Evolutionary conservation across 768 basidiomycete genomes (phyloP).

Genomic region (Xerocomellus dryophilus): DNA sequence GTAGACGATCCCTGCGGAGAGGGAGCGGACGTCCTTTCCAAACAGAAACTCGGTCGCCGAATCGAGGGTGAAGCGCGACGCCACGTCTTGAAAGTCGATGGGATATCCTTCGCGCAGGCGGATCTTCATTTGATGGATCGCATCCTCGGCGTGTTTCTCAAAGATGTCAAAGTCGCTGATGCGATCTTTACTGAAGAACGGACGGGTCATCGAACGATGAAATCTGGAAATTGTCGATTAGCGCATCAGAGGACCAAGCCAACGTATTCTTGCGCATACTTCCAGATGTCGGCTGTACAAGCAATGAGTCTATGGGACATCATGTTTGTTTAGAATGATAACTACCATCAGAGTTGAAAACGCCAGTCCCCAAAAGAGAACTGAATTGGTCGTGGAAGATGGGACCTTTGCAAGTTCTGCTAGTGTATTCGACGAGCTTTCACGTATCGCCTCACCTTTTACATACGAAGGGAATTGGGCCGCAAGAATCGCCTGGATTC

Average conservation of each 20-base stretch:
- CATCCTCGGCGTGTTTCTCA: constrained; percentile 35
- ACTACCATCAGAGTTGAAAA: constrained; percentile 42
- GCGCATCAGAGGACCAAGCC: not conserved
- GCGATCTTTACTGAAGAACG: constrained; percentile 41
- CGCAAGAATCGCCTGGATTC: constrained; percentile 35
- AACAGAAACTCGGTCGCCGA: constrained; percentile 58
- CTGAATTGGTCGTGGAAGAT: constrained; percentile 23
- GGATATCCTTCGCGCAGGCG: constrained; percentile 36
- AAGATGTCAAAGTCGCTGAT: constrained; percentile 42
- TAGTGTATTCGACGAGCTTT: not conserved
- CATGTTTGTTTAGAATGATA: not conserved
- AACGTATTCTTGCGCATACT: constrained; percentile 22
- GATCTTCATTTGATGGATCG: constrained; percentile 31
- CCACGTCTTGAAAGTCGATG: constrained; percentile 44
- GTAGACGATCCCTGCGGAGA: constrained; percentile 38
- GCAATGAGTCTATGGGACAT: not conserved
- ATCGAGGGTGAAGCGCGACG: constrained; percentile 51
- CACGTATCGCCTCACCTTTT: constrained; percentile 29
- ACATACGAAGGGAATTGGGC: constrained; percentile 36
- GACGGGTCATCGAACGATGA: constrained; percentile 42
- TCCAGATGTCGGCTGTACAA: constrained; percentile 37
- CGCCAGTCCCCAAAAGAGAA: constrained; percentile 36
- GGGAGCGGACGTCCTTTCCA: constrained; percentile 38
- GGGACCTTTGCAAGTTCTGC: constrained; percentile 16
- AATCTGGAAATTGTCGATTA: constrained; percentile 27